Evolutionary conservation across 345 rosid species (phyloP).

Genomic region (Euphorbia pulcherrima): DNA sequence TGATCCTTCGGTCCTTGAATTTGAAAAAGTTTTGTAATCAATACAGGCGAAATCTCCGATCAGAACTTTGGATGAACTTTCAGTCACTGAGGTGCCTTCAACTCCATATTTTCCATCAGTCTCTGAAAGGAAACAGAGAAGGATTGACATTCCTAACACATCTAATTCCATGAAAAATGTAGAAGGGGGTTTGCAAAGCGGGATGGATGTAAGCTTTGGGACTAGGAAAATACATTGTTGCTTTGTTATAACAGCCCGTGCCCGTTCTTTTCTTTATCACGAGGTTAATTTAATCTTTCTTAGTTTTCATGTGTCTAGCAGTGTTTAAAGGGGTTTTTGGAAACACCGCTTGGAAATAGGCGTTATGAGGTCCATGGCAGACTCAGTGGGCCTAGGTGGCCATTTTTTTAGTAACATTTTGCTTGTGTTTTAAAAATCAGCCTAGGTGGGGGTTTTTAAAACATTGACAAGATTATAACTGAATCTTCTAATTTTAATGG

Average conservation of each 20-base stretch:
- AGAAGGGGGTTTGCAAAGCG: slow-evolving; percentile 19
- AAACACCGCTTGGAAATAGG: too few relatives aligned
- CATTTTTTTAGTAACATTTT: too few relatives aligned
- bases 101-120: slow-evolving; percentile 64
- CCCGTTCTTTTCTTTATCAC: slow-evolving; percentile 83
- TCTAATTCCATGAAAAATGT: slow-evolving; percentile 19
- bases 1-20: too few relatives aligned
- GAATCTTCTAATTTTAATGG: too few relatives aligned
- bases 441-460: too few relatives aligned
- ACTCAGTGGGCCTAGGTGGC: too few relatives aligned
- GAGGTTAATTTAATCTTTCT: slow-evolving; percentile 47
- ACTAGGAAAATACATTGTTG: slow-evolving; percentile 56
- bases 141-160: slow-evolving; percentile 19
- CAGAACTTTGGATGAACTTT: slow-evolving; percentile 70
- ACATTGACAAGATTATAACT: too few relatives aligned
- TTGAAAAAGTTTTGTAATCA: too few relatives aligned
- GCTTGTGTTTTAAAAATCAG: too few relatives aligned
- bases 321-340: too few relatives aligned
- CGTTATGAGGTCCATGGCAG: too few relatives aligned
- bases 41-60: slow-evolving; percentile 81
- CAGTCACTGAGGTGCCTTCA: slow-evolving; percentile 56
- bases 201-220: slow-evolving; percentile 49
- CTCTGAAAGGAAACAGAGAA: slow-evolving; percentile 36
- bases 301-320: background rate
- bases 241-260: slow-evolving; percentile 66